These are phyloP conservation scores for Leishmania braziliensis DNA, from an alignment of 208 protist genomes.

Conservation along the genomic window DNA sequence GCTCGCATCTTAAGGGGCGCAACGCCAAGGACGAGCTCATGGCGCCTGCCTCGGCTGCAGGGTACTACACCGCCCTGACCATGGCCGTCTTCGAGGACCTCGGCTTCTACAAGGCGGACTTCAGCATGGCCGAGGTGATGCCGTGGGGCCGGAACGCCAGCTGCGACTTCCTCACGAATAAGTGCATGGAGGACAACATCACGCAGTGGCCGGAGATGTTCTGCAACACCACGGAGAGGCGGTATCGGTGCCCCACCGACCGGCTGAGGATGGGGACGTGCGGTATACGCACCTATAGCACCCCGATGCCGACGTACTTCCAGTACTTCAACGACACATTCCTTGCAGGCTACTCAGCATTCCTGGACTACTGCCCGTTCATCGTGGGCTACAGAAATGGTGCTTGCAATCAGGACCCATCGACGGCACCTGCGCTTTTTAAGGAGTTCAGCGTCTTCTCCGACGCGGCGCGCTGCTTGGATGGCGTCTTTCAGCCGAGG, in stretches of 20 bases:
- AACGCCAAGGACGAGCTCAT: conserved; percentile 84
- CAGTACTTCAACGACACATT: conserved; percentile 41
- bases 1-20: conserved; percentile 81
- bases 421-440: conserved; percentile 6
- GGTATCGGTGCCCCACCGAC: background rate
- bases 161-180: conserved; percentile 50
- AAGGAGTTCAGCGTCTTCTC: conserved; percentile 17
- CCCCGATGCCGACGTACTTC: conserved; percentile 29
- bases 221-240: conserved; percentile 29
- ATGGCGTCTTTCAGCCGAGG: background rate
- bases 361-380: conserved; percentile 60
- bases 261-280: conserved; percentile 31
- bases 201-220: conserved; percentile 59
- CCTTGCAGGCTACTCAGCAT: conserved; percentile 4
- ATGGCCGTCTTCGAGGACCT: conserved; percentile 80
- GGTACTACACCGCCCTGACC: conserved; percentile 77
- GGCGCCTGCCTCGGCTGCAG: conserved; percentile 29
- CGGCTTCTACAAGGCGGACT: conserved; percentile 77
- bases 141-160: conserved; percentile 66
- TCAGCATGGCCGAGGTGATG: conserved; percentile 63
- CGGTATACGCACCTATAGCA: background rate
- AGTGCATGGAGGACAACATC: conserved; percentile 41
- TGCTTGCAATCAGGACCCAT: background rate
- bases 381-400: background rate
- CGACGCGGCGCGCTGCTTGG: conserved; percentile 1